Conservation (phyloP, 139 green algal species). For the Gonium pectorale region DNA sequence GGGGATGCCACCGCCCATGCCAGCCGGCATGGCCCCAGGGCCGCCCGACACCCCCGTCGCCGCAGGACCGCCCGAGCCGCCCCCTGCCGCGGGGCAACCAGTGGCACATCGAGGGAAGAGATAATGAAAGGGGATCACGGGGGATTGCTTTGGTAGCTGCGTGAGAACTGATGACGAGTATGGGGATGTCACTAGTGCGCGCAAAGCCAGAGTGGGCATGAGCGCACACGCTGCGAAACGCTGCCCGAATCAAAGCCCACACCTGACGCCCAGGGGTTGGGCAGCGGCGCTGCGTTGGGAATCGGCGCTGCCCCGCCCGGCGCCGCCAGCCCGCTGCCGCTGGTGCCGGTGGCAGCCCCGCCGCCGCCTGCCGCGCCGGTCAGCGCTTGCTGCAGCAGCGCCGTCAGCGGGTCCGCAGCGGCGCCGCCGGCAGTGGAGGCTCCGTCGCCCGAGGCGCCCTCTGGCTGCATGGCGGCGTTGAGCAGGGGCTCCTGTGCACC, state of each 20-base stretch:
- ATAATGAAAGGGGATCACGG: no score
- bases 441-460: neutral
- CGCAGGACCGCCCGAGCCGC: no score
- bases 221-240: no score
- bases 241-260: no score
- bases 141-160: no score
- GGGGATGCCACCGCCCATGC: conserved; percentile 6
- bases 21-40: conserved; percentile 8
- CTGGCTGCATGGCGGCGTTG: conserved; percentile 70
- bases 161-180: no score
- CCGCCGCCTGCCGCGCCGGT: conserved; percentile 37
- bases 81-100: no score
- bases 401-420: conserved; percentile 74
- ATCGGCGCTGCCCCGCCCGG: conserved; percentile 47
- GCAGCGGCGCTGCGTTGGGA: conserved; percentile 92
- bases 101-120: no score
- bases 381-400: conserved; percentile 57
- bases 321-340: conserved; percentile 4
- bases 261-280: conserved; percentile 95
- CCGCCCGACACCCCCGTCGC: neutral
- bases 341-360: neutral
- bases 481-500: conserved; percentile 80
- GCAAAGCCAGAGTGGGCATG: no score
- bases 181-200: no score
- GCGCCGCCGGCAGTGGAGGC: neutral